These are phyloP conservation scores for Pleurotus djamor DNA, from an alignment of 768 basidiomycete genomes.

Conservation along the genomic window DNA sequence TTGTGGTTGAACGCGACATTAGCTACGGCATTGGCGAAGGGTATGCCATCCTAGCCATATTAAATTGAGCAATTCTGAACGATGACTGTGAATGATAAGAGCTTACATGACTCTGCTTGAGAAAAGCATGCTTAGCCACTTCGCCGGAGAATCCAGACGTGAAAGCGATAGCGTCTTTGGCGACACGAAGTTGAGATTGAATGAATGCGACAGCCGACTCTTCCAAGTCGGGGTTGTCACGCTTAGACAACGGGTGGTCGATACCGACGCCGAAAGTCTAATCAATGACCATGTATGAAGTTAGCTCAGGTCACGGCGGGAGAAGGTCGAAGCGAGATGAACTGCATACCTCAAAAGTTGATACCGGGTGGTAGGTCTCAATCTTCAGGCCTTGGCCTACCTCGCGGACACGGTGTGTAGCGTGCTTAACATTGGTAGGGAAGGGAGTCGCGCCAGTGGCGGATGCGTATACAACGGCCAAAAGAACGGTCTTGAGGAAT, in stretches of 20 bases:
- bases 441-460: conserved; percentile 21
- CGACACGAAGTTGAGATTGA: conserved; percentile 19
- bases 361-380: conserved; percentile 30
- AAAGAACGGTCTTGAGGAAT: conserved; percentile 24
- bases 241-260: conserved; percentile 25
- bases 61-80: not conserved
- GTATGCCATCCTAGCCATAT: conserved; percentile 22
- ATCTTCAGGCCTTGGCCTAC: conserved; percentile 26
- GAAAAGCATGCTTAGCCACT: conserved; percentile 22
- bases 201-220: conserved; percentile 23
- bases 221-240: conserved; percentile 17
- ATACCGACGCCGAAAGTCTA: conserved; percentile 28
- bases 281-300: not conserved
- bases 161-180: conserved; percentile 16
- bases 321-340: conserved; percentile 20
- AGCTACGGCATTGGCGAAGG: conserved; percentile 37
- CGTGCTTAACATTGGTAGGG: conserved; percentile 23
- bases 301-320: not conserved
- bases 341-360: too few relatives aligned
- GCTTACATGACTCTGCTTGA: conserved; percentile 24
- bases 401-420: conserved; percentile 26
- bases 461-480: conserved; percentile 25
- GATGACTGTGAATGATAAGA: not conserved
- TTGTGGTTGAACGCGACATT: conserved; percentile 40
- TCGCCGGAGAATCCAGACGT: conserved; percentile 23